Evolutionary conservation across 441 rosid genomes (phyloP), one percentile per base, ranked within the genome.

Genomic region (Heliophila coronopifolia): DNA sequence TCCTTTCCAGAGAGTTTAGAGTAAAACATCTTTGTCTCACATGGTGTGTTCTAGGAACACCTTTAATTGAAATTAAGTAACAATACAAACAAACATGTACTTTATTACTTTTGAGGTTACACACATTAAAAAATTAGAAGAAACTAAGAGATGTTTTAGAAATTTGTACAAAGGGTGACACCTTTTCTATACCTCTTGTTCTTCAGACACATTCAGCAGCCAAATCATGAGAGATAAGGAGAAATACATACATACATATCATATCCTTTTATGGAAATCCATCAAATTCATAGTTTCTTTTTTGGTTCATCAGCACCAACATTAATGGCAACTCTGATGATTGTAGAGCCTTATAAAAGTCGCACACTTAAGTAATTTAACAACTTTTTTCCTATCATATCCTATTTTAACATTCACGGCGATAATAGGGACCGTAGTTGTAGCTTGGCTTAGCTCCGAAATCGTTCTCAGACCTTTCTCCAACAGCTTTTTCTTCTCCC

Each of bases 361-460:
- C 50, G 40, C 34, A 41, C 58, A 32, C 48, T 24, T 18, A 24
- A n/a, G 45, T 41, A 39, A 63, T 22, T 35, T 48, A 25, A 20
- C 48, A 56, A 38, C 49, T 42, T 65, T 36, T 16, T 28, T 14
- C 7, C n/a, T n/a, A n/a, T n/a, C n/a, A n/a, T n/a, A n/a, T 28
- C 33, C 31, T 51, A n/a, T n/a, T n/a, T n/a, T 32, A 76, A 37
- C 69, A 73, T 49, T 73, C 66, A 39, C 55, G 68, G 18, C 73
- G 73, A 51, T 77, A 68, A 9, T 71, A 67, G 0, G 55, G 34
- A 1, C 60, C 25, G 24, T 73, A 71, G 67, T 40, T 63, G 36
- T 59, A 64, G 56, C 59, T 50, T 22, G 66, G 71, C 66, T 63
- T 68, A n/a, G 63, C 63, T 4, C 71, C 68, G 8, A 62, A 61